These are phyloP conservation scores for Penicillium sp. DNA, from an alignment of 2,329 filamentous ascomycete species.

Conservation along the genomic window DNA sequence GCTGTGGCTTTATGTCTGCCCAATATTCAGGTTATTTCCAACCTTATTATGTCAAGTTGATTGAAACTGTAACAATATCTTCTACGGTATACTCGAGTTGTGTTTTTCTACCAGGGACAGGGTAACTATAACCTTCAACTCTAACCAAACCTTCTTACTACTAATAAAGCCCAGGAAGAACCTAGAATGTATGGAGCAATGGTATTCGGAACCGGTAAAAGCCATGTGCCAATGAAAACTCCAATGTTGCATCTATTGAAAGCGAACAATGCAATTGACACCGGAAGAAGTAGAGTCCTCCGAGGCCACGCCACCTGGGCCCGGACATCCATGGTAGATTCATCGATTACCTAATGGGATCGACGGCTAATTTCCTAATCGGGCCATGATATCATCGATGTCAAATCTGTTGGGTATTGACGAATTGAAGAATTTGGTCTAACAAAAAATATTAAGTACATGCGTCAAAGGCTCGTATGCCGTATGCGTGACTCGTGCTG, in stretches of 20 bases:
- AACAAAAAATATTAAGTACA: constrained; percentile 7
- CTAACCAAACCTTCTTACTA: not conserved
- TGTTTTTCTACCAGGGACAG: not conserved
- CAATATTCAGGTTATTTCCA: not conserved
- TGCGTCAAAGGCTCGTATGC: not conserved
- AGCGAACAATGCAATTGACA: constrained; percentile 6
- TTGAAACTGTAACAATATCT: not conserved
- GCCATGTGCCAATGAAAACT: not conserved
- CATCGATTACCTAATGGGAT: constrained; percentile 1
- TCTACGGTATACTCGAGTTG: not conserved
- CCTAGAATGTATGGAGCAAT: not conserved
- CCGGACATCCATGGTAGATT: too few relatives aligned
- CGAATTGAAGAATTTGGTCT: not conserved
- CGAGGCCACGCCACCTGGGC: not conserved
- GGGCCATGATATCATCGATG: constrained; percentile 4
- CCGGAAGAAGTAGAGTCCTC: not conserved
- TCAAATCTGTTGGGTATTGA: not conserved
- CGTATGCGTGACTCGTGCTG: constrained; percentile 17
- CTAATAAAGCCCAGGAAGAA: not conserved
- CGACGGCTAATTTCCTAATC: constrained; percentile 1
- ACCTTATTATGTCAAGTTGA: not conserved
- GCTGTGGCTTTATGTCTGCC: not conserved
- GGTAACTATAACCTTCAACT: not conserved
- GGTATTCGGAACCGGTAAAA: not conserved
- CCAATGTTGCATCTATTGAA: not conserved